Conservation (phyloP, 2,329 filamentous ascomycete species). For the Sphaerulina vaccinii region DNA sequence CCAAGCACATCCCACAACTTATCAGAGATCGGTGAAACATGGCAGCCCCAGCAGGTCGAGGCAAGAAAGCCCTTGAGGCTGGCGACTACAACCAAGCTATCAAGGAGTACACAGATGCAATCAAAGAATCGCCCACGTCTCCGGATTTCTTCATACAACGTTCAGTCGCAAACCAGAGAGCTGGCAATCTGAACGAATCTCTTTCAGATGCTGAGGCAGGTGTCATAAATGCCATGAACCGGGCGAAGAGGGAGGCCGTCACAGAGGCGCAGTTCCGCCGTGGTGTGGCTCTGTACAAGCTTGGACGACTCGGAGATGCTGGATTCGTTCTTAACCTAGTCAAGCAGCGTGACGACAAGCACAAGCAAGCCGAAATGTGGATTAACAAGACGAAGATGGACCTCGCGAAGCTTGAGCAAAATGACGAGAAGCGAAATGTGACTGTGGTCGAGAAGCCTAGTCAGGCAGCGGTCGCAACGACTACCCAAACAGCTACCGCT, state of each 20-base stretch:
- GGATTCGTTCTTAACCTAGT: slow-evolving; percentile 65
- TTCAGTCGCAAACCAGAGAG: slow-evolving; percentile 72
- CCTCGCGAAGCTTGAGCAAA: slow-evolving; percentile 50
- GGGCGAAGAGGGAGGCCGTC: slow-evolving; percentile 73
- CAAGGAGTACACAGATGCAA: slow-evolving; percentile 63
- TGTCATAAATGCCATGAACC: slow-evolving; percentile 65
- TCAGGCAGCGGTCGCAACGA: slow-evolving; percentile 26
- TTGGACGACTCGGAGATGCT: slow-evolving; percentile 72
- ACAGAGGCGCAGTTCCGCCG: slow-evolving; percentile 79
- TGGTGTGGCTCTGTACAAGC: slow-evolving; percentile 68
- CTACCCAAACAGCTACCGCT: not conserved
- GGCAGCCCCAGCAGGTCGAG: slow-evolving; percentile 57
- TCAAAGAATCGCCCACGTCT: slow-evolving; percentile 61
- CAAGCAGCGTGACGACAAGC: slow-evolving; percentile 53
- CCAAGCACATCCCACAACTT: too few species aligned
- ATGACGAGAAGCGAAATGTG: slow-evolving; percentile 48
- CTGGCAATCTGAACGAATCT: slow-evolving; percentile 47
- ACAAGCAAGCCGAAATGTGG: slow-evolving; percentile 59
- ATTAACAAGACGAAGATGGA: slow-evolving; percentile 55
- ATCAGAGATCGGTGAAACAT: slow-evolving; percentile 22
- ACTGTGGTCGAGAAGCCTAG: slow-evolving; percentile 56
- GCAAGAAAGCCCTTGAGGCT: slow-evolving; percentile 59
- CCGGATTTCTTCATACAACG: slow-evolving; percentile 80
- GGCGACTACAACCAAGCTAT: slow-evolving; percentile 69
- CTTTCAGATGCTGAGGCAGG: slow-evolving; percentile 51